These are phyloP conservation scores for Cadophora luteo-olivacea DNA, from an alignment of 2,329 filamentous ascomycete species.

Conservation along the genomic window DNA sequence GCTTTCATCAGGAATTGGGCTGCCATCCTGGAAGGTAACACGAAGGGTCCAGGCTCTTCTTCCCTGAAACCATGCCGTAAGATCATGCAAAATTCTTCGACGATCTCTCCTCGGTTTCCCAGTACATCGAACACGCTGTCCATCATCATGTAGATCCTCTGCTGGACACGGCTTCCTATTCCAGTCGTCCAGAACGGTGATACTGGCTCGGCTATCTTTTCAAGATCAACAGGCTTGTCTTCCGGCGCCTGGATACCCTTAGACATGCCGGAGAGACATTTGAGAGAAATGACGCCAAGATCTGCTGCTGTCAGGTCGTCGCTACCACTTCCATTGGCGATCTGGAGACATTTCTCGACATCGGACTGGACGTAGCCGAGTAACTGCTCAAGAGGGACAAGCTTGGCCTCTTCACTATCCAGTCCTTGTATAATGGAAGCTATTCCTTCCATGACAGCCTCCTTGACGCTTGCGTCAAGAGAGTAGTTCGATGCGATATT, in stretches of 20 bases:
- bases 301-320: conserved; percentile 42
- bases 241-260: conserved; percentile 73
- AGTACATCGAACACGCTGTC: conserved; percentile 59
- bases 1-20: conserved; percentile 69
- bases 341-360: conserved; percentile 51
- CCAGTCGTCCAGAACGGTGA: conserved; percentile 56
- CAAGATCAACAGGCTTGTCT: conserved; percentile 72
- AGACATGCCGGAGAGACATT: conserved; percentile 73
- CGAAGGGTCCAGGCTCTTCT: conserved; percentile 75
- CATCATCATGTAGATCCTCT: conserved; percentile 58
- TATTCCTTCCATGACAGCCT: conserved; percentile 76
- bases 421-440: conserved; percentile 78
- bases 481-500: conserved; percentile 64
- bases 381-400: conserved; percentile 61
- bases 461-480: conserved; percentile 73
- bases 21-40: conserved; percentile 71
- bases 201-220: conserved; percentile 52
- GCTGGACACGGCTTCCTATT: conserved; percentile 56
- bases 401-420: conserved; percentile 60
- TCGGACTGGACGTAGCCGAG: conserved; percentile 68
- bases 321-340: conserved; percentile 22
- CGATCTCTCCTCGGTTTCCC: conserved; percentile 67
- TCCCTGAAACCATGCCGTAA: conserved; percentile 80
- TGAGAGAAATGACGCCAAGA: conserved; percentile 56
- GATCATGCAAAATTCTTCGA: conserved; percentile 74